Percentiles rank a stretch among this genome's conserved stretches.
These are phyloP conservation scores for Hypsizygus marmoreus DNA, from an alignment of 768 basidiomycete species.

Conservation along the genomic window DNA sequence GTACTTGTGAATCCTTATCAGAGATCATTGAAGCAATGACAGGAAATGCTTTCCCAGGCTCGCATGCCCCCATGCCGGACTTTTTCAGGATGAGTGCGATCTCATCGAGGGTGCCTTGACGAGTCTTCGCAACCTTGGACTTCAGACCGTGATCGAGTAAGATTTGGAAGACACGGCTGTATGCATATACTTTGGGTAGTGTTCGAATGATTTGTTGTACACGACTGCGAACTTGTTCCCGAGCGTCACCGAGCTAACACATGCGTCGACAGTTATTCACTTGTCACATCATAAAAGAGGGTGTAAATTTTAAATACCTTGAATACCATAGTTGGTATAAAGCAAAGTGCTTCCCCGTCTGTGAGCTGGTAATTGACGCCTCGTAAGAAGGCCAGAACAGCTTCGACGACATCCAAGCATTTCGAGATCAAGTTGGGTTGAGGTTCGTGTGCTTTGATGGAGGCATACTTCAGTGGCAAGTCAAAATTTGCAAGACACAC, in stretches of 20 bases:
- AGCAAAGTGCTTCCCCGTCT: constrained; percentile 84
- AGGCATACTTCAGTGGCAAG: constrained; percentile 89
- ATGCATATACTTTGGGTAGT: constrained; percentile 89
- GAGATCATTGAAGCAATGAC: constrained; percentile 76
- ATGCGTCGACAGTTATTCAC: constrained; percentile 7
- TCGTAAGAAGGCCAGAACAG: constrained; percentile 75
- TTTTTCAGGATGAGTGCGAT: constrained; percentile 74
- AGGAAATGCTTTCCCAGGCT: constrained; percentile 80
- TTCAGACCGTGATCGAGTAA: constrained; percentile 87
- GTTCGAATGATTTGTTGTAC: constrained; percentile 84
- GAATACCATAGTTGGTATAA: constrained; percentile 85
- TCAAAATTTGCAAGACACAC: constrained; percentile 87
- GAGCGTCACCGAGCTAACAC: constrained; percentile 85
- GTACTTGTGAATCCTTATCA: constrained; percentile 86
- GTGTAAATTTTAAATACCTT: constrained; percentile 62
- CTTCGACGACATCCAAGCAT: constrained; percentile 85
- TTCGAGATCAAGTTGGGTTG: constrained; percentile 88
- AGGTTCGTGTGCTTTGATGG: constrained; percentile 86
- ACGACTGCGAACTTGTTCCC: constrained; percentile 78
- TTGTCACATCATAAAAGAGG: neutral
- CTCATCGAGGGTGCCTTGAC: constrained; percentile 86
- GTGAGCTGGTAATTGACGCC: constrained; percentile 74
- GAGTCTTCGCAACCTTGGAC: constrained; percentile 89
- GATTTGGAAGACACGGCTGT: constrained; percentile 87
- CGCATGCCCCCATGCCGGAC: constrained; percentile 81